Base-by-base conservation (phyloP, 176 grass and related monocot species). In the Oryza longistaminata region DNA sequence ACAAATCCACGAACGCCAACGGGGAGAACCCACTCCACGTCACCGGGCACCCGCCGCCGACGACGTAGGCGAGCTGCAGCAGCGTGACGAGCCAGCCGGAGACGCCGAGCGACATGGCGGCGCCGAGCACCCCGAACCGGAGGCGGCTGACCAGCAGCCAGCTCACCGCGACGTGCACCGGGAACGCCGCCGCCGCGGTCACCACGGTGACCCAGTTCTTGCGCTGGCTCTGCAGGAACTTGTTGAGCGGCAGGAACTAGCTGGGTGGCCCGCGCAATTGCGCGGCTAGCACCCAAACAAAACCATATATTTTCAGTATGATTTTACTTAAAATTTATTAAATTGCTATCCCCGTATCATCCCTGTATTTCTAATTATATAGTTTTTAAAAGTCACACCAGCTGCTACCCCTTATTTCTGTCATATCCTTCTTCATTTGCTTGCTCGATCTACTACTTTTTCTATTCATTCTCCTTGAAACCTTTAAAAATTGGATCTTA, bases 11-110 rank as follows among this genome's bases (percentile, higher is more conserved):
- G 55, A 88, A 86, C 8, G 90, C 90, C 72, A 22, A 21, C 0
- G 52, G 1, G 10, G 90, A 92, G 62, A 88, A 92, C 7, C 83
- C 90, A 0, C 0, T 86, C 90, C 90, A 92, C 9, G 86, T 68
- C 46, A 29, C 53, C 9, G 83, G 82, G 70, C 90, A 92, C 31
- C 86, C 74, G 19, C 90, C 86, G 40, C 55, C 70, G 27, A 82
- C 11, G 21, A 67, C 68, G 68, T 83, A 92, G 7, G 8, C 27
- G 33, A 86, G 34, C 74, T 79, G 73, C 15, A 81, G 27, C 33
- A 26, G 33, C 6, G 78, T 13, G 21, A 58, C 26, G 11, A 86
- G 15, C 27, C 10, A 43, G 78, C 86, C 86, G 0, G 90, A 78
- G 3, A 92, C 2, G 79, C 85, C 66, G 11, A 87, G 3, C 10